Conservation (phyloP, 306 rosid species). For the Parietaria judaica region DNA sequence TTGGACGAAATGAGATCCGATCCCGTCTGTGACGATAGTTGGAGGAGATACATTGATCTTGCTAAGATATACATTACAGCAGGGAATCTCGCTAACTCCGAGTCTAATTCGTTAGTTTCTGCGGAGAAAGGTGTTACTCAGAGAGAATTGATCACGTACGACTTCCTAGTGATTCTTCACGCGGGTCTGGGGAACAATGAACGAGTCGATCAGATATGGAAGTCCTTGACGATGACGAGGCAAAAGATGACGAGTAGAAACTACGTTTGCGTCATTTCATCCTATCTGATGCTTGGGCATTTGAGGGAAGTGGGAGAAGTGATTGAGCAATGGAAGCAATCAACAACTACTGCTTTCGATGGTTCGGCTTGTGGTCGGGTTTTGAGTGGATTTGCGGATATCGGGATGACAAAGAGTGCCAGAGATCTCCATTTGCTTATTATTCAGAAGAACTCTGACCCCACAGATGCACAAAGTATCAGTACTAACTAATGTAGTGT, state of each 20-base stretch:
- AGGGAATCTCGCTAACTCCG: constrained; percentile 45
- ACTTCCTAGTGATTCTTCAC: constrained; percentile 79
- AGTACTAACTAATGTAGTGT: neutral
- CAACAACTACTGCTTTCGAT: constrained; percentile 51
- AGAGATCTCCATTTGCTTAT: constrained; percentile 42
- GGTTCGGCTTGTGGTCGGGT: constrained; percentile 44
- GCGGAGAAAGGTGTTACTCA: constrained; percentile 60
- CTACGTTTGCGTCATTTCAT: constrained; percentile 58
- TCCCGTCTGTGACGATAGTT: constrained; percentile 47
- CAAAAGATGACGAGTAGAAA: constrained; percentile 83
- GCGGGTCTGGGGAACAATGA: constrained; percentile 67
- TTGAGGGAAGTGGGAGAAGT: constrained; percentile 58
- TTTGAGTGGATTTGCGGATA: constrained; percentile 49
- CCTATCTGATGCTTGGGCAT: constrained; percentile 71
- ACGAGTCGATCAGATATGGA: constrained; percentile 79
- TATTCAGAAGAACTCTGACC: constrained; percentile 45
- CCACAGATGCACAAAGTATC: constrained; percentile 4
- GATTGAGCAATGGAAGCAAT: constrained; percentile 79
- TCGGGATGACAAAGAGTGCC: constrained; percentile 45
- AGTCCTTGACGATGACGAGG: constrained; percentile 63
- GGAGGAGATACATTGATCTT: constrained; percentile 63
- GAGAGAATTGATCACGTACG: constrained; percentile 85
- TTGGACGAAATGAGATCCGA: constrained; percentile 58
- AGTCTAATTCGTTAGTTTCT: constrained; percentile 48
- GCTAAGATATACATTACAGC: constrained; percentile 44